A percentile compares a stretch with the other conserved stretches of the same genome.
Evolutionary conservation across 371 early-diverging fungal species (phyloP).

Genomic region (Circinella minor): DNA sequence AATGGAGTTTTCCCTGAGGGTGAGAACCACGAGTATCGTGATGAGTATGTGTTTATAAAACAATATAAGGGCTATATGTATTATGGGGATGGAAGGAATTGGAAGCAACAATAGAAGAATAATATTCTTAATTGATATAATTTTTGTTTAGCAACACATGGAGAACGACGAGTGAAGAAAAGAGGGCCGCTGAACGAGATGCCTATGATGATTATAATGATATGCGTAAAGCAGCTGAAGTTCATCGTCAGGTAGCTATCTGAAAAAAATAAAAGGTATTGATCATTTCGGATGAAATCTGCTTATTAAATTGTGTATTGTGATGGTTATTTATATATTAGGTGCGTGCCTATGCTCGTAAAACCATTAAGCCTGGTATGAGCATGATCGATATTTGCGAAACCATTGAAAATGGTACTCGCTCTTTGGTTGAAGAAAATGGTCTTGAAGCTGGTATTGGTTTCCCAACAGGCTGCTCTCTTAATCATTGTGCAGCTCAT

Average conservation of each 20-base stretch:
- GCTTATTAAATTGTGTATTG: background rate
- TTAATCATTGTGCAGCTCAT: slow-evolving; percentile 99
- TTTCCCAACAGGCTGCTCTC: slow-evolving; percentile 99
- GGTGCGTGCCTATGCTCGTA: slow-evolving; percentile 86
- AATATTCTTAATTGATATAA: background rate
- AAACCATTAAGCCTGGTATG: slow-evolving; percentile 96
- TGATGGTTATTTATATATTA: background rate
- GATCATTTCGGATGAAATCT: background rate
- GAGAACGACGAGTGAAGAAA: slow-evolving; percentile 84
- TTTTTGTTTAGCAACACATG: slow-evolving; percentile 63
- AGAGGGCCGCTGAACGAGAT: slow-evolving; percentile 70
- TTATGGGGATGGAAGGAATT: too few relatives aligned
- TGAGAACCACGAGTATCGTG: slow-evolving; percentile 73
- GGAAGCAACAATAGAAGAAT: background rate
- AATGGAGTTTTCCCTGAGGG: slow-evolving; percentile 74
- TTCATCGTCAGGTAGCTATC: slow-evolving; percentile 79
- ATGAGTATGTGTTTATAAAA: slow-evolving; percentile 60
- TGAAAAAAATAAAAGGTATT: background rate
- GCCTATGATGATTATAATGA: slow-evolving; percentile 77
- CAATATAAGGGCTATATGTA: background rate
- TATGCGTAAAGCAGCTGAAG: slow-evolving; percentile 90
- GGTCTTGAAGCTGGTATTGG: slow-evolving; percentile 94
- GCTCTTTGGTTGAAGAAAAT: slow-evolving; percentile 89
- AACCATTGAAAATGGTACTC: slow-evolving; percentile 95
- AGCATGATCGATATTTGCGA: slow-evolving; percentile 93